These are phyloP conservation scores for Kwoniella mangroviensis DNA, from an alignment of 768 basidiomycete species.

Conservation along the genomic window DNA sequence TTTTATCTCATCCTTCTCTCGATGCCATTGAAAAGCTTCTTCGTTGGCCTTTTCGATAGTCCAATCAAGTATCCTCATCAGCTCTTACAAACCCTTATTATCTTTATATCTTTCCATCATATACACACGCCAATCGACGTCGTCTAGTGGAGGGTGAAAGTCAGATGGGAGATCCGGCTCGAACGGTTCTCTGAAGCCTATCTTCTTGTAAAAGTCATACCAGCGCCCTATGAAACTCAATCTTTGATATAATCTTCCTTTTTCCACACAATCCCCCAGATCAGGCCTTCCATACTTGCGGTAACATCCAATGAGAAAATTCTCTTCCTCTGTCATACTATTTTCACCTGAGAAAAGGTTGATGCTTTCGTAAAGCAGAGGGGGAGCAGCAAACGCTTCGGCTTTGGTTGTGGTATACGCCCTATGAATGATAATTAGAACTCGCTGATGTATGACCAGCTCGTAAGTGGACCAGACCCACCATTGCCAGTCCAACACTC, in stretches of 20 bases:
- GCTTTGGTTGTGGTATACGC: slow-evolving; percentile 23
- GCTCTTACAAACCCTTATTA: background rate
- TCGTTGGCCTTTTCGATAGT: background rate
- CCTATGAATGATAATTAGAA: slow-evolving; percentile 6
- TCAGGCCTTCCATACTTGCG: slow-evolving; percentile 11
- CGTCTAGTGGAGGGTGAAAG: slow-evolving; percentile 7
- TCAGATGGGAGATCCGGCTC: background rate
- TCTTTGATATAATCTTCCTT: slow-evolving; percentile 10
- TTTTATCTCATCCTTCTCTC: background rate
- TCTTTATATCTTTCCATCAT: slow-evolving; percentile 14
- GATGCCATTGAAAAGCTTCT: slow-evolving; percentile 3
- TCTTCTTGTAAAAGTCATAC: background rate
- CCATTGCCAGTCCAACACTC: slow-evolving; percentile 41
- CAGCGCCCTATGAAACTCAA: background rate
- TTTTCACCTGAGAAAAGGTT: background rate
- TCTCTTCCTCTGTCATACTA: slow-evolving; percentile 9
- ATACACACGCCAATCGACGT: slow-evolving; percentile 4
- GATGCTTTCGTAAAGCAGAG: background rate
- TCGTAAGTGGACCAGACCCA: no score
- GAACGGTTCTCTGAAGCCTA: slow-evolving; percentile 9
- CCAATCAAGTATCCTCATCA: slow-evolving; percentile 1
- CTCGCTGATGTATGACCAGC: no score
- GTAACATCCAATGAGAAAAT: slow-evolving; percentile 9
- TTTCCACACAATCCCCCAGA: slow-evolving; percentile 24
- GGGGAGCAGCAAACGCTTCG: slow-evolving; percentile 22